These are phyloP conservation scores for Pseudogymnoascus sp. DNA, from an alignment of 2,329 filamentous ascomycete genomes.

Conservation along the genomic window DNA sequence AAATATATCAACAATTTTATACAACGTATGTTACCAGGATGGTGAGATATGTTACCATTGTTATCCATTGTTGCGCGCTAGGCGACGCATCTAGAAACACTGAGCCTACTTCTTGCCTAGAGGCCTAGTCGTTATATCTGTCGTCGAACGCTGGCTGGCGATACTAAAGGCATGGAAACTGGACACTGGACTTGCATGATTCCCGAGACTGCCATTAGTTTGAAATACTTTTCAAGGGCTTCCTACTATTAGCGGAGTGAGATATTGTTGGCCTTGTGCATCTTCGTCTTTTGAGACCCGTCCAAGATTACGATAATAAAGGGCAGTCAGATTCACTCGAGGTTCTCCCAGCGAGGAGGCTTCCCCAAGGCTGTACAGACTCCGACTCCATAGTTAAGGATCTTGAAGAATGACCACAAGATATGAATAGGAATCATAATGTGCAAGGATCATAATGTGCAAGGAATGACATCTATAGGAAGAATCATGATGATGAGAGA, in stretches of 20 bases:
- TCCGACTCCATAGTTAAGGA: background rate
- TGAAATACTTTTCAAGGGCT: background rate
- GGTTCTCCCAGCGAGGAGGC: background rate
- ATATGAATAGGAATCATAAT: background rate
- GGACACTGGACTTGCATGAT: background rate
- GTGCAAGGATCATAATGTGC: background rate
- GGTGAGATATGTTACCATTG: too few species aligned
- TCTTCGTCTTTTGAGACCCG: background rate
- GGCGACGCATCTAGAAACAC: too few species aligned
- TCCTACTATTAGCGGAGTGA: background rate
- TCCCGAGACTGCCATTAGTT: background rate
- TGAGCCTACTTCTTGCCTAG: background rate
- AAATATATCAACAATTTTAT: background rate
- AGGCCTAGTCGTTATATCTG: background rate
- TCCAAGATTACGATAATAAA: background rate
- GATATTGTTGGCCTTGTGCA: background rate
- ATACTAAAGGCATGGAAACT: background rate
- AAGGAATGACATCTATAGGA: background rate
- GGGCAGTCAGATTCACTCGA: background rate
- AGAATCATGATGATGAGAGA: background rate
- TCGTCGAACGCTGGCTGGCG: background rate
- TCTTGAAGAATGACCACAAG: background rate
- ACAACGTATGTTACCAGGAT: too few species aligned
- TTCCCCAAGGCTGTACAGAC: background rate
- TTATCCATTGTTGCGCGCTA: too few species aligned